A percentile compares a stretch with the other conserved stretches of the same genome.
Evolutionary conservation across 176 grass and related monocot genomes (phyloP).

Genomic region (Chloris gayana): DNA sequence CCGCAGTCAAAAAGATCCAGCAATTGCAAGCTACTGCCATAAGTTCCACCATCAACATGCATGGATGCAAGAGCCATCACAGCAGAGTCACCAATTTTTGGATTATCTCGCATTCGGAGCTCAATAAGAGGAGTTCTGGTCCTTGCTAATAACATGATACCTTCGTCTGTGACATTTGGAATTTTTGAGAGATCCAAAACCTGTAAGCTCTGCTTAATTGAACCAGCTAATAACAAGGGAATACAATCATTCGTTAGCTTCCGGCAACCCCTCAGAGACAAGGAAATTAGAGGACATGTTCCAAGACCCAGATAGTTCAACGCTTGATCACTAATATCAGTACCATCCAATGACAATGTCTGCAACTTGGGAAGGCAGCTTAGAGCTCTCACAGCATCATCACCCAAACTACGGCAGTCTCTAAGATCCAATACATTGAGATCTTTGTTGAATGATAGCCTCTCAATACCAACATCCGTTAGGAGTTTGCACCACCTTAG

Average conservation of each 20-base stretch:
- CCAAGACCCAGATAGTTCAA: conserved; percentile 76
- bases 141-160: conserved; percentile 72
- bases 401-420: conserved; percentile 79
- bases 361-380: conserved; percentile 75
- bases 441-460: conserved; percentile 87
- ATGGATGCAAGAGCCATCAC: conserved; percentile 97
- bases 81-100: conserved; percentile 67
- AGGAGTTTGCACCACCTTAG: conserved; percentile 87
- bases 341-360: conserved; percentile 67
- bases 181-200: conserved; percentile 83
- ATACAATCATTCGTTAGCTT: conserved; percentile 81
- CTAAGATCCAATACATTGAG: conserved; percentile 86
- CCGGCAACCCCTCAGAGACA: conserved; percentile 87
- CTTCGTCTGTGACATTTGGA: conserved; percentile 72
- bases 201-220: conserved; percentile 63
- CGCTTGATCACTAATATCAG: conserved; percentile 67
- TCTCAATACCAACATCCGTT: conserved; percentile 74
- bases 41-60: conserved; percentile 78
- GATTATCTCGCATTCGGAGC: conserved; percentile 73
- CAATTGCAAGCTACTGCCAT: conserved; percentile 71
- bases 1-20: conserved; percentile 82
- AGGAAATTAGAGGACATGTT: conserved; percentile 62
- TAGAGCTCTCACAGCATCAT: conserved; percentile 82
- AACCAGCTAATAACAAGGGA: conserved; percentile 62
- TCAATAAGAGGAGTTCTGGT: conserved; percentile 63